These are phyloP conservation scores for Casuarina glauca DNA, from an alignment of 306 rosid genomes.

Conservation along the genomic window DNA sequence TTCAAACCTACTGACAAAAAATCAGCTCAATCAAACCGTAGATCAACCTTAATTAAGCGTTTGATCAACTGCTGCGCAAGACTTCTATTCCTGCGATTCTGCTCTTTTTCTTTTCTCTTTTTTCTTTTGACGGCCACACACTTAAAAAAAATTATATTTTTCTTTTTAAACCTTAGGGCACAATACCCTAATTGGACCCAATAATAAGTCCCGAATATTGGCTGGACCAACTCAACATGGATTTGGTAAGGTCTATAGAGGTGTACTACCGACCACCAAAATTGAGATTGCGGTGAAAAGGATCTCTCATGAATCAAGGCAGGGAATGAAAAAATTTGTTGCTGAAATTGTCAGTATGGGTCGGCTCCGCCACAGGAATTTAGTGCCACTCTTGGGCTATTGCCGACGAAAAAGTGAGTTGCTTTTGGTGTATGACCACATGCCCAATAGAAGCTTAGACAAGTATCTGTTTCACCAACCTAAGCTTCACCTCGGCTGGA, in stretches of 20 bases:
- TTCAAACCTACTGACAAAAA: too few species aligned
- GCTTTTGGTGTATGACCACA: constrained; percentile 33
- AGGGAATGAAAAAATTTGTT: constrained; percentile 40
- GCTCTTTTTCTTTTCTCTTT: too few species aligned
- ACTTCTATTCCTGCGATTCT: too few species aligned
- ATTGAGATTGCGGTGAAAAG: constrained; percentile 36
- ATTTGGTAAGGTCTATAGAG: constrained; percentile 24
- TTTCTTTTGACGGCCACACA: too few species aligned
- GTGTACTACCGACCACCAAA: constrained; percentile 17
- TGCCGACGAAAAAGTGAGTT: constrained; percentile 33
- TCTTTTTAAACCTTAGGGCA: too few species aligned
- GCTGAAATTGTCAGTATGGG: constrained; percentile 40
- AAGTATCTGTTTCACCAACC: constrained; percentile 26
- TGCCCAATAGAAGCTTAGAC: constrained; percentile 46
- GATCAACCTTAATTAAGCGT: too few species aligned
- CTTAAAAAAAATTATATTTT: too few species aligned
- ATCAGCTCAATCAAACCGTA: too few species aligned
- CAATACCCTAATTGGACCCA: too few species aligned
- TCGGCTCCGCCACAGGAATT: constrained; percentile 32
- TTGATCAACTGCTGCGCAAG: too few species aligned
- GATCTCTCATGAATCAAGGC: constrained; percentile 36
- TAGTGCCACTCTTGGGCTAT: constrained; percentile 35
- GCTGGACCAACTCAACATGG: background rate
- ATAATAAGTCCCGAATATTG: too few species aligned
- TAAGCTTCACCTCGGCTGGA: constrained; percentile 24